Percentiles rank a stretch among this genome's conserved stretches.
phyloP scores from a whole-genome alignment of 176 grass and related monocot species.

The Stipa capillata region DNA sequence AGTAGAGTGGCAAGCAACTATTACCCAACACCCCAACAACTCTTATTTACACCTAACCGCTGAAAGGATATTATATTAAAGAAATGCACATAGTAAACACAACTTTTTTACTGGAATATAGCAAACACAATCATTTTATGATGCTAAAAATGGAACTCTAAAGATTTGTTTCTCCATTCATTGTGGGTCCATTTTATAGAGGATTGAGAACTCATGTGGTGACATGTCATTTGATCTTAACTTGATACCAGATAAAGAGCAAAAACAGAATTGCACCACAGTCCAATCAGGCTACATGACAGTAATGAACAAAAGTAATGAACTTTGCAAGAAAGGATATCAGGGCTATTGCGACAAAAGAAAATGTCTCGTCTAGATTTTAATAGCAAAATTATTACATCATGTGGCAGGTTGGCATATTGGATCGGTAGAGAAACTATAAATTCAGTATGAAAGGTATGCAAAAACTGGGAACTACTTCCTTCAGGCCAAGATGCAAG shows the following conservation, averaged over 20 bases:
- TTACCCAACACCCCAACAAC: neutral
- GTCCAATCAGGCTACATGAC: neutral
- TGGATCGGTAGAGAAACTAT: neutral
- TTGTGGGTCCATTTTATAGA: neutral
- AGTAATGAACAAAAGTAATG: neutral
- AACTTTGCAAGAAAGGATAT: neutral
- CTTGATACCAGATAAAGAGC: neutral
- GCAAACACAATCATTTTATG: neutral
- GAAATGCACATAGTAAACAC: neutral
- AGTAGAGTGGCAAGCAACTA: neutral
- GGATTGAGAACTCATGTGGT: neutral
- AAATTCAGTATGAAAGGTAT: neutral
- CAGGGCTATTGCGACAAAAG: neutral
- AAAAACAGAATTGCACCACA: neutral
- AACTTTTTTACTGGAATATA: neutral
- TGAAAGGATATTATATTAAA: neutral
- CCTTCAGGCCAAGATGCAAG: neutral
- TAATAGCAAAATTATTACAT: neutral
- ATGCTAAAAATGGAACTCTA: neutral
- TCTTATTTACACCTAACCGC: neutral
- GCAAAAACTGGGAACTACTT: neutral
- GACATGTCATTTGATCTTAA: neutral
- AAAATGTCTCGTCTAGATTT: neutral
- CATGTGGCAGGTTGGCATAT: neutral
- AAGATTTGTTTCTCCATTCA: neutral